Evolutionary conservation across 805 yeast genomes (phyloP).

Genomic region (Yamadazyma olivae): DNA sequence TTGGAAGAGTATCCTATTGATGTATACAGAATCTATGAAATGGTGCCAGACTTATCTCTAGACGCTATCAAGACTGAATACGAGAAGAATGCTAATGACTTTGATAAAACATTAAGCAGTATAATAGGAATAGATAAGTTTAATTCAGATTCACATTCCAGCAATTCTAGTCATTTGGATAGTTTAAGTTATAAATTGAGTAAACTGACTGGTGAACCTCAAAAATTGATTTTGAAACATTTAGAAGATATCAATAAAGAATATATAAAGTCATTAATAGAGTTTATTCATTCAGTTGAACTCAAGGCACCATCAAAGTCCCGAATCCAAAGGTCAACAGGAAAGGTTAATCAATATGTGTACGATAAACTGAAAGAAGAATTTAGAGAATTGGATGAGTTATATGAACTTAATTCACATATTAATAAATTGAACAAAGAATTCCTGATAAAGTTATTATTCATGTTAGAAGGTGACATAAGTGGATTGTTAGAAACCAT

Average conservation of each 20-base stretch:
- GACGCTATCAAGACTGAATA: conserved; percentile 1
- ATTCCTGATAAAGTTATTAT: conserved; percentile 8
- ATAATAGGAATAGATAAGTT: neutral
- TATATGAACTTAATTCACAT: conserved; percentile 1
- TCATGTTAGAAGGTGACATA: conserved; percentile 8
- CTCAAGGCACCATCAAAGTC: neutral
- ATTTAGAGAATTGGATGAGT: conserved; percentile 2
- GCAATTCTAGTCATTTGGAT: too few relatives aligned
- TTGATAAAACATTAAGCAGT: conserved; percentile 1
- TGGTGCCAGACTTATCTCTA: conserved; percentile 4
- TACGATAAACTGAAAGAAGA: conserved; percentile 1
- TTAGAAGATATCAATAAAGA: neutral
- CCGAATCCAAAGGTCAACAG: conserved; percentile 1
- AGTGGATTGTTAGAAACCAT: conserved; percentile 2
- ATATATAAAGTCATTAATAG: neutral
- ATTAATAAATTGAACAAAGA: conserved; percentile 1
- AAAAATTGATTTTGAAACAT: too few relatives aligned
- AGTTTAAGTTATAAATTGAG: neutral
- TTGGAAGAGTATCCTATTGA: conserved; percentile 3
- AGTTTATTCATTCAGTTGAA: neutral
- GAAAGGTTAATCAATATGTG: neutral
- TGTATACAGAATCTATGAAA: conserved; percentile 3
- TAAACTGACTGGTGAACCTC: neutral
- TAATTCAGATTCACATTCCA: too few relatives aligned
- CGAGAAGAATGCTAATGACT: neutral